These are phyloP conservation scores for Cryptosporidium ryanae DNA, from an alignment of 169 alveolate species.

Conservation along the genomic window DNA sequence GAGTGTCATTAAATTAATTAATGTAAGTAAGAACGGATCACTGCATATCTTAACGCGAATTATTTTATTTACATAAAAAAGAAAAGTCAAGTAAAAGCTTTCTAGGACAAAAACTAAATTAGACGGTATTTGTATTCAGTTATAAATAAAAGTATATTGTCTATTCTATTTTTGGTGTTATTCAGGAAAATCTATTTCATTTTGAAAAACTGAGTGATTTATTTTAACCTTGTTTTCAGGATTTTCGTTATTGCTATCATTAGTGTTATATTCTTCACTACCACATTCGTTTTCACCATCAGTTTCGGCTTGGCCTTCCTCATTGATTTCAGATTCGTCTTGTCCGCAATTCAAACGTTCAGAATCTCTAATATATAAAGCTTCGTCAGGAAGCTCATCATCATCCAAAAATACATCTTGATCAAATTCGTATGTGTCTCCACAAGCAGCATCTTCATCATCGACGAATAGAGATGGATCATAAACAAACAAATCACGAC, in stretches of 20 bases:
- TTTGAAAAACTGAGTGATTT: constrained; percentile 61
- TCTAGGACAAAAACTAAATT: too few species aligned
- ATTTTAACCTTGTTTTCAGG: constrained; percentile 39
- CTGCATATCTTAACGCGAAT: too few species aligned
- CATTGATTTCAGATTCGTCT: constrained; percentile 1
- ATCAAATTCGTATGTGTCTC: constrained; percentile 51
- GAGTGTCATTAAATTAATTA: too few species aligned
- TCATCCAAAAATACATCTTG: constrained; percentile 39
- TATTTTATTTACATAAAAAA: too few species aligned
- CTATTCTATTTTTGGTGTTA: neutral
- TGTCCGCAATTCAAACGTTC: neutral
- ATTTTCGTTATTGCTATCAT: neutral
- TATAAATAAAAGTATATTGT: too few species aligned
- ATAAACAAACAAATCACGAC: constrained; percentile 87
- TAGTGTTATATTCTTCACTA: neutral
- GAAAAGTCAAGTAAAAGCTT: too few species aligned
- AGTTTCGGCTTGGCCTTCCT: too few species aligned
- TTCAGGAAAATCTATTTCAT: constrained; percentile 70
- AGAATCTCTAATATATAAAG: constrained; percentile 1
- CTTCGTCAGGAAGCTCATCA: neutral
- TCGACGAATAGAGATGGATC: constrained; percentile 83
- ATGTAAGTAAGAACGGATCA: too few species aligned
- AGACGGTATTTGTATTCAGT: too few species aligned
- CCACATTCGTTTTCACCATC: neutral
- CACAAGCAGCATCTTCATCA: constrained; percentile 71